These are phyloP conservation scores for Penicillium capsulatum DNA, from an alignment of 2,329 filamentous ascomycete species.

Conservation along the genomic window DNA sequence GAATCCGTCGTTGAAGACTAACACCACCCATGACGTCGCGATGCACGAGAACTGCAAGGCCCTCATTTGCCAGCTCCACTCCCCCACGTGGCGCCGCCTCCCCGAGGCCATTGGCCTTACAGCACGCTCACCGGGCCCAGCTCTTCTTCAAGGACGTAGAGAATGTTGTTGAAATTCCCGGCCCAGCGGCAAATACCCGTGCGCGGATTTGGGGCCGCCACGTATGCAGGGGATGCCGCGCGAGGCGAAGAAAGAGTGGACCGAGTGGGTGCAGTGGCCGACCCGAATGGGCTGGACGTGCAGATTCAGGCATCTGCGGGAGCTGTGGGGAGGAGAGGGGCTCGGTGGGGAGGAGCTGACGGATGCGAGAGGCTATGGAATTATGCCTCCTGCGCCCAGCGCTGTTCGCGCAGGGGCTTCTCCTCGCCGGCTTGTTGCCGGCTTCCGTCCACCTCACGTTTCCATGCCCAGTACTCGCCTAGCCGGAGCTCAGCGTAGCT, in stretches of 20 bases:
- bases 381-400: slow-evolving; percentile 64
- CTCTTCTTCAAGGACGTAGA: too few species aligned
- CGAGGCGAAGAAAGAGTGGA: neutral
- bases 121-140: neutral
- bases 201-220: neutral
- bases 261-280: slow-evolving; percentile 4
- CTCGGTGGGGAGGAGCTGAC: neutral
- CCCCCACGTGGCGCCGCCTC: neutral
- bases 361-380: neutral
- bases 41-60: neutral
- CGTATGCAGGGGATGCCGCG: slow-evolving; percentile 6
- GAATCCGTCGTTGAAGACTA: slow-evolving; percentile 6
- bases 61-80: neutral
- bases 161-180: slow-evolving; percentile 1
- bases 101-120: neutral
- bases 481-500: slow-evolving; percentile 81
- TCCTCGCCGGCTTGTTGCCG: slow-evolving; percentile 54
- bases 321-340: neutral
- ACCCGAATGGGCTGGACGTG: slow-evolving; percentile 2
- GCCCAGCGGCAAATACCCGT: slow-evolving; percentile 14
- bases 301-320: slow-evolving; percentile 1
- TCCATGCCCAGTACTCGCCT: slow-evolving; percentile 91
- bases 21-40: slow-evolving; percentile 1
- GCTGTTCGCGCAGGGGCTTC: slow-evolving; percentile 68
- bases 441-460: slow-evolving; percentile 65